These are phyloP conservation scores for Vicia villosa DNA, from an alignment of 306 rosid genomes.

Conservation along the genomic window DNA sequence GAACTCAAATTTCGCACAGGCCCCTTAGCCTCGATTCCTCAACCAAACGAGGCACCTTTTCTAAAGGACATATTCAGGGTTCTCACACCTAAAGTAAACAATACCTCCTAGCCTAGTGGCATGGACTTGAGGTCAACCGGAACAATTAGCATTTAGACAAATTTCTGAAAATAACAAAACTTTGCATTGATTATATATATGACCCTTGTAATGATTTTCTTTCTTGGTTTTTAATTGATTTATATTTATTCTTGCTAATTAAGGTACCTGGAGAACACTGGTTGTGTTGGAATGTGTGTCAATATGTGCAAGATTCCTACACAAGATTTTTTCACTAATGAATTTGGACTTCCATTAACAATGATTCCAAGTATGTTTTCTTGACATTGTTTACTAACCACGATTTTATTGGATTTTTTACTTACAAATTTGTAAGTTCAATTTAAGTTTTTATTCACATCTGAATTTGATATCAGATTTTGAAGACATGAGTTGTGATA, in stretches of 20 bases:
- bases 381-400: not conserved
- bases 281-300: no score
- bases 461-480: constrained; percentile 60
- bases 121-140: no score
- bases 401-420: not conserved
- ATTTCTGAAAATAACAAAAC: not conserved
- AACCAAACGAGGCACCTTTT: no score
- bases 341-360: constrained; percentile 94
- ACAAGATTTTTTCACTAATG: no score
- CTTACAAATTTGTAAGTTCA: not conserved
- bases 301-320: no score
- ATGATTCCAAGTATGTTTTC: constrained; percentile 83
- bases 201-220: not conserved
- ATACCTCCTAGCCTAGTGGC: no score
- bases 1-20: no score
- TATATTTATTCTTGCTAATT: not conserved
- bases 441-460: constrained; percentile 4
- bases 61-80: no score
- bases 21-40: no score
- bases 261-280: constrained; percentile 95
- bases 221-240: not conserved
- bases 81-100: no score
- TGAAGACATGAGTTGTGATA: constrained; percentile 97
- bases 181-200: not conserved
- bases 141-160: no score